Percentiles rank a stretch among this genome's conserved stretches.
phyloP scores from a whole-genome alignment of 2,329 filamentous ascomycete species.

The Fusarium pilosicola region DNA sequence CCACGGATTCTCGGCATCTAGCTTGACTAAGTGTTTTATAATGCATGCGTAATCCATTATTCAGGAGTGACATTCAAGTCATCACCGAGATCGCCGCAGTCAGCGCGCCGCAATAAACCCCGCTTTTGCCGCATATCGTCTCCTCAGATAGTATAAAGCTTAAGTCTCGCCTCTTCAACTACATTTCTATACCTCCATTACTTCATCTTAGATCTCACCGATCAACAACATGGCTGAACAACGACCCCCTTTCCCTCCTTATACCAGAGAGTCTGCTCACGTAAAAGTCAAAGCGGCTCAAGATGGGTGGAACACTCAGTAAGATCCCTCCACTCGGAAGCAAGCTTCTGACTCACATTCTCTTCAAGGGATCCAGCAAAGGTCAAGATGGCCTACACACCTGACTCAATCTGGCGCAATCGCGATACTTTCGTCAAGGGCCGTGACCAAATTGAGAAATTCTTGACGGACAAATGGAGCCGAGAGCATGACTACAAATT shows the following conservation, averaged over 20 bases:
- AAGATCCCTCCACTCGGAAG: constrained; percentile 26
- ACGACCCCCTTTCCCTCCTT: constrained; percentile 71
- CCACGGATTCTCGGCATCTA: neutral
- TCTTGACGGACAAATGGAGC: constrained; percentile 79
- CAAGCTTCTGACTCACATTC: neutral
- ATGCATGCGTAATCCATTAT: neutral
- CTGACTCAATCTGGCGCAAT: constrained; percentile 84
- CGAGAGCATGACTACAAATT: constrained; percentile 77
- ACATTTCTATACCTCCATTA: neutral
- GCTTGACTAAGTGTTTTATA: neutral
- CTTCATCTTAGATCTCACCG: neutral
- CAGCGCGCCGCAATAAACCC: neutral
- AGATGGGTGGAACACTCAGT: constrained; percentile 84
- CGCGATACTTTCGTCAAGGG: constrained; percentile 75
- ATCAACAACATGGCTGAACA: constrained; percentile 24
- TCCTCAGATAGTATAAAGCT: neutral
- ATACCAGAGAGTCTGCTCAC: constrained; percentile 75
- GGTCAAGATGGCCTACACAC: constrained; percentile 78
- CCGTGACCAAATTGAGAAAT: constrained; percentile 72
- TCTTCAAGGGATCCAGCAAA: constrained; percentile 66
- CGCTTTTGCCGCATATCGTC: neutral
- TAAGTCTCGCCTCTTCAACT: neutral
- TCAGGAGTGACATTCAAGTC: neutral
- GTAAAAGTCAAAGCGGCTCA: constrained; percentile 87
- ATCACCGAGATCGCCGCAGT: neutral